Evolutionary conservation across 1,139 yeast species (phyloP).

Genomic region (Suzukiozyma palmioleophila): DNA sequence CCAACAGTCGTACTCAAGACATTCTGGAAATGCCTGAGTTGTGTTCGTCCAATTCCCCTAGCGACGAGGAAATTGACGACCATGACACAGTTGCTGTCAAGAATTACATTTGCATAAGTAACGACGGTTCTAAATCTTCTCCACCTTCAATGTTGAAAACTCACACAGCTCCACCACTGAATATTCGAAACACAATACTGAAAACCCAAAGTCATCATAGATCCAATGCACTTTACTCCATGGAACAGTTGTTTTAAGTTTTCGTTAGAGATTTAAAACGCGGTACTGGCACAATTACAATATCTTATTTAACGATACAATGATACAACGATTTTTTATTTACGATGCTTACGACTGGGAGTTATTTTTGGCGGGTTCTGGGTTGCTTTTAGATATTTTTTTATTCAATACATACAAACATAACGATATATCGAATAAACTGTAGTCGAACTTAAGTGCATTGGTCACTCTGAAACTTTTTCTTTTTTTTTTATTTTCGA

Average conservation of each 20-base stretch:
- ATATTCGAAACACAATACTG: neutral
- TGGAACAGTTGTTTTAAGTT: slow-evolving; percentile 1
- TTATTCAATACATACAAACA: too few relatives aligned
- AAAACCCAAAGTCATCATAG: neutral
- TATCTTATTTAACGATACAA: too few relatives aligned
- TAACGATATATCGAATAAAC: too few relatives aligned
- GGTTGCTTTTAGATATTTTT: too few relatives aligned
- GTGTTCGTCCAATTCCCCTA: slow-evolving; percentile 16
- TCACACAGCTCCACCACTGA: neutral
- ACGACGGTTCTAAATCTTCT: neutral
- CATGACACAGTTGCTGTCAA: neutral
- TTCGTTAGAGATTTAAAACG: too few relatives aligned
- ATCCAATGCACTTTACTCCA: neutral
- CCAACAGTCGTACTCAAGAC: slow-evolving; percentile 14
- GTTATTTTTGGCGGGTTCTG: too few relatives aligned
- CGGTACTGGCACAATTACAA: too few relatives aligned
- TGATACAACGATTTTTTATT: too few relatives aligned
- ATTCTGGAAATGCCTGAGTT: slow-evolving; percentile 22
- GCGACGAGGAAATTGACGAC: slow-evolving; percentile 19
- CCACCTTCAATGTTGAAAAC: neutral
- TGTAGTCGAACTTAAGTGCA: too few relatives aligned
- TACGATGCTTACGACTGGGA: too few relatives aligned
- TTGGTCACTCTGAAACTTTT: too few relatives aligned
- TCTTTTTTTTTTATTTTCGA: too few relatives aligned
- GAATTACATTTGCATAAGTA: neutral